Base-by-base conservation (phyloP, 2,329 filamentous ascomycete genomes). In the Botrytis paeoniae region DNA sequence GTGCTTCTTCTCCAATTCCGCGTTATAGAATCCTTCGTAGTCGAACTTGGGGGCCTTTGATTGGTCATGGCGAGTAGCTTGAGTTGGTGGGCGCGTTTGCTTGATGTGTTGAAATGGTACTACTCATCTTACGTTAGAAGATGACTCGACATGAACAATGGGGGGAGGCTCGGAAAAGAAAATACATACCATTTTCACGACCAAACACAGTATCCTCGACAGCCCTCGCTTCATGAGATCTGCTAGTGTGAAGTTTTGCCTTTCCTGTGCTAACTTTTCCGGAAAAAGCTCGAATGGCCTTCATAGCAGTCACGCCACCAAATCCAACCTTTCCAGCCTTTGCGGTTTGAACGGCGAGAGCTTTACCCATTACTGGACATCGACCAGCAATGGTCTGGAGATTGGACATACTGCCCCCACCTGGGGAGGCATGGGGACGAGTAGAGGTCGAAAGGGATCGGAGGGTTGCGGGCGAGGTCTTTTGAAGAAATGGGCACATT, bases 361-460 rank as follows among this genome's bases (percentile, higher is more conserved):
- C 96, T 88, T 98, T 97, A 83, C 95, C 95, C 96, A 99, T 99
- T 83, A 99, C 92, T 74, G 96, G 96, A 88, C 96, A 99, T 83
- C 95, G 94, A 81, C 94, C 92, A 80, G 94, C 96, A 81, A 97
- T 90, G 78, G 96, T 90, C 86, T 98, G 96, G 80, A 99, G 88
- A 85, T 97, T 98, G 81, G 94, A 97, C 90, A 98, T 97, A 84
- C 93, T 94, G 80, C 95, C 94, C 78, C 95, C 95, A 80, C 94
- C 93, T 73, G 91, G 92, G 71, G 92, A 92, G 75, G 88, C 79
- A 51, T 79, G 76, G 78, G 48, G 63, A 25, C 86, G 88, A 80
- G 84, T 89, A 81, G 84, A 88, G 74, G 92, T 94, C 66, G 93
- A 97, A 81, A 99, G 89, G 74, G 95, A 92, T 78, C 96, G 95